A percentile compares a stretch with the other conserved stretches of the same genome.
Conservation (phyloP, 2,329 filamentous ascomycete species). For the Zasmidium angulare region DNA sequence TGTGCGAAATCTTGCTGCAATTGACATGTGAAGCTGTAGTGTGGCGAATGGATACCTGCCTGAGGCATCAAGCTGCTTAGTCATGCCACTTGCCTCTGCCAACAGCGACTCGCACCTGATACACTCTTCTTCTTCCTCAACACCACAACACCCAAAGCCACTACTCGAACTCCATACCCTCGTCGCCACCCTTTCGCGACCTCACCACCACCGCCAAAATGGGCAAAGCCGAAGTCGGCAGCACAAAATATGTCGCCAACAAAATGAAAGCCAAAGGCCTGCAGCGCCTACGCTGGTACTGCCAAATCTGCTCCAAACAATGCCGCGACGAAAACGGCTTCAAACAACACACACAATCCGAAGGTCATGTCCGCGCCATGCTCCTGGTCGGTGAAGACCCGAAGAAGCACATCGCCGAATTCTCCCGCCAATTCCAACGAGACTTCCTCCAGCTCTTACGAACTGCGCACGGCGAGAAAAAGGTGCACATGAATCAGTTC, state of each 20-base stretch:
- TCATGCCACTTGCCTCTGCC: background rate
- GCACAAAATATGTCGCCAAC: slow-evolving; percentile 86
- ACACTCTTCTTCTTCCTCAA: background rate
- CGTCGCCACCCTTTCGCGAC: background rate
- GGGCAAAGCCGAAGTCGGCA: slow-evolving; percentile 89
- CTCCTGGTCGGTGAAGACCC: slow-evolving; percentile 83
- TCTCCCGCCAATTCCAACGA: slow-evolving; percentile 73
- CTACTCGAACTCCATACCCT: background rate
- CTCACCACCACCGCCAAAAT: slow-evolving; percentile 53
- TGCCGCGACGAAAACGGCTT: slow-evolving; percentile 86
- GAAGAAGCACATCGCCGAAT: slow-evolving; percentile 79
- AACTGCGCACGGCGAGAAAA: slow-evolving; percentile 88
- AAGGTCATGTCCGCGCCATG: slow-evolving; percentile 88
- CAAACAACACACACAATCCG: slow-evolving; percentile 75
- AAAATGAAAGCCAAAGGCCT: slow-evolving; percentile 80
- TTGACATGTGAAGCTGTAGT: background rate
- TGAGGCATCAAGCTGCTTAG: background rate
- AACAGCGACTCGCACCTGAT: background rate
- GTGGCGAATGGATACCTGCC: background rate
- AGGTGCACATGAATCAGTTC: slow-evolving; percentile 84
- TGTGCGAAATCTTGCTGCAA: background rate
- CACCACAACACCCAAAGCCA: background rate
- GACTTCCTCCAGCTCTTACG: slow-evolving; percentile 76
- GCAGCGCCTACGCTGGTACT: slow-evolving; percentile 88
- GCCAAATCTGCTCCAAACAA: slow-evolving; percentile 73